These are phyloP conservation scores for Septoria petroselini DNA, from an alignment of 2,329 filamentous ascomycete species.

Conservation along the genomic window DNA sequence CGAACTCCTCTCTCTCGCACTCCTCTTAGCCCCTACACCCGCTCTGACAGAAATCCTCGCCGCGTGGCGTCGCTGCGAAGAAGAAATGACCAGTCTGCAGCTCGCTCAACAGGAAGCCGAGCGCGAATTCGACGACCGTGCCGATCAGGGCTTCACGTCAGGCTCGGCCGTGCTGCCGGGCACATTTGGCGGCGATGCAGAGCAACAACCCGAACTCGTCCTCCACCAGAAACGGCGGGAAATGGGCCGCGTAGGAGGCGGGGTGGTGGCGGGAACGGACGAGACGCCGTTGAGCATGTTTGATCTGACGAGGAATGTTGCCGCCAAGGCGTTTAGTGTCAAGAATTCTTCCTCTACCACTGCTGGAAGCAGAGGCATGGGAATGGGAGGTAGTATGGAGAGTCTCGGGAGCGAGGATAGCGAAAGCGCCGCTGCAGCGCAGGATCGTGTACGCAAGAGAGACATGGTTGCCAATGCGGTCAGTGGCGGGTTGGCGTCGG, in stretches of 20 bases:
- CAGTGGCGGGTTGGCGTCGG: conserved; percentile 59
- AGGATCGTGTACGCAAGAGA: conserved; percentile 60
- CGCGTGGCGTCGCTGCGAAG: conserved; percentile 72
- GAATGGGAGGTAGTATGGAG: conserved; percentile 26
- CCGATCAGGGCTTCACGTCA: conserved; percentile 48
- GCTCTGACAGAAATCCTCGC: conserved; percentile 72
- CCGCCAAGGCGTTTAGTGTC: conserved; percentile 46
- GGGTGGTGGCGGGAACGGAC: conserved; percentile 37
- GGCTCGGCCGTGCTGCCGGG: conserved; percentile 41
- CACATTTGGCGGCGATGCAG: conserved; percentile 42
- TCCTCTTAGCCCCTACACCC: conserved; percentile 67
- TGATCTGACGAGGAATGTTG: conserved; percentile 49
- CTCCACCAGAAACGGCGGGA: conserved; percentile 44
- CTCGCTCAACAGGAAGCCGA: conserved; percentile 66
- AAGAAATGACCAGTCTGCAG: conserved; percentile 67
- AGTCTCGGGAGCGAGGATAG: conserved; percentile 30
- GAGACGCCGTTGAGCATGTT: conserved; percentile 55
- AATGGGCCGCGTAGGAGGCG: conserved; percentile 35
- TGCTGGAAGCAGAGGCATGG: conserved; percentile 17
- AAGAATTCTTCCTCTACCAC: conserved; percentile 28
- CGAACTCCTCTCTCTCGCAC: conserved; percentile 71
- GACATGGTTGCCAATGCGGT: conserved; percentile 68
- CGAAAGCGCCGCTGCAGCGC: conserved; percentile 13
- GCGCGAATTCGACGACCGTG: conserved; percentile 66
- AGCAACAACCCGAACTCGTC: conserved; percentile 36